Base-by-base conservation (phyloP, 306 rosid genomes). In the Fragaria nilgerrensis region DNA sequence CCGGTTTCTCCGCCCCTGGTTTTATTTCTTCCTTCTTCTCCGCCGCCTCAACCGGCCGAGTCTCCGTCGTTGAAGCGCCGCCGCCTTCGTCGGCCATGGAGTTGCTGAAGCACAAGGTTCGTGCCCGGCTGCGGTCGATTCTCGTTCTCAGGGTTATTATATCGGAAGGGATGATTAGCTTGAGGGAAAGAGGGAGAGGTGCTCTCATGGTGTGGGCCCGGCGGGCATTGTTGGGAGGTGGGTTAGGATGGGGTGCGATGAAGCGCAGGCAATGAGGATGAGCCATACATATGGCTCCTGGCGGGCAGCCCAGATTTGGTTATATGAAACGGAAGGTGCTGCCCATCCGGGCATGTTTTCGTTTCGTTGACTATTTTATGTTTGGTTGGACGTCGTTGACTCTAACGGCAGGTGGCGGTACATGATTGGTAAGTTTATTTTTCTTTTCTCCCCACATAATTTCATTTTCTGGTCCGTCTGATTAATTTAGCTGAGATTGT, bases 51-150 rank as follows among this genome's bases (percentile, higher is more conserved):
- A 15, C n/a, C 27, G 75, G 66, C n/a, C 47, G 81, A 59, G 58
- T 61, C 23, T 34, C 25, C 2, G 70, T 17, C 19, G 48, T 19
- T 0, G 70, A 15, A 7, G 44, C 4, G 1, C 43, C 77, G 41
- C 68, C 77, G 19, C 52, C 58, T 45, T 43, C 45, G 25, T 86
- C 82, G 22, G 76, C 88, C 89, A 86, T 83, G 82, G 67, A 10
- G 27, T 32, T 62, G 22, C 34, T 10, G 41, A 56, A 25, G 32
- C 50, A 53, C 16, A 68, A 67, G 78, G 32, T 3, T 58, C 44
- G 73, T 5, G 43, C 5, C 17, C 64, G 83, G 69, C 45, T 27
- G 27, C 44, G 69, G 23, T 32, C 17, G 69, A n/a, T n/a, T n/a
- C n/a, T n/a, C n/a, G n/a, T n/a, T n/a, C n/a, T n/a, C n/a, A 64